Base-by-base conservation (phyloP, 257 asterid genomes). In the Nicotiana knightiana region DNA sequence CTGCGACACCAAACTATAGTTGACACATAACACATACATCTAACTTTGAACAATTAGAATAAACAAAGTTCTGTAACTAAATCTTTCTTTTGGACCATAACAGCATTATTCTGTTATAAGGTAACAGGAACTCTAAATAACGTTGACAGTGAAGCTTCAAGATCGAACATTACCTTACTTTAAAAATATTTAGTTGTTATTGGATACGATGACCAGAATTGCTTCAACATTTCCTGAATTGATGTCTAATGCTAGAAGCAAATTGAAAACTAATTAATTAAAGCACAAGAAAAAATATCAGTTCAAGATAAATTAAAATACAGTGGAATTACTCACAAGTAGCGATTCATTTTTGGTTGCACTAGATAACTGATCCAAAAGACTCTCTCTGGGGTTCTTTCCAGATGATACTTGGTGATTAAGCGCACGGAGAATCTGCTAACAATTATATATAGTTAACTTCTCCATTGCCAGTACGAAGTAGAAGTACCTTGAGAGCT, bases 181-280 rank as follows among this genome's bases (percentile, higher is more conserved):
- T 87, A 84, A n/a, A 94, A 92, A 86, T 89, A 87, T 86, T 89
- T 92, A 26, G 94, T 90, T 73, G 97, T 91, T 66, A 96, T 90
- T 24, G 98, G 99, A 89, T 94, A 96, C 54, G 97, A 94, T 26
- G 99, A 94, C 98, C 99, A 96, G 83, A 94, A 96, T 82, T 94
- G 99, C 87, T 93, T 94, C 87, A 94, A 81, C 86, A 94, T 80
- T 85, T 96, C 99, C 90, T 96, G 98, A 77, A 93, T 91, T n/a
- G 97, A 87, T 26, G 93, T 87, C 97, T 93, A 94, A 71, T 94
- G 98, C 98, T 94, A 86, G 79, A 85, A 85, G 78, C 58, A 86
- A 53, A 71, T 76, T 48, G 10, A 53, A 21, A 61, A 68, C 21
- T 21, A 55, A 39, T 21, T 21, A 53, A 11, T 46, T 1, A 4